phyloP scores from a whole-genome alignment of 2,329 filamentous ascomycete species.

The Dothidotthia symphoricarpi region DNA sequence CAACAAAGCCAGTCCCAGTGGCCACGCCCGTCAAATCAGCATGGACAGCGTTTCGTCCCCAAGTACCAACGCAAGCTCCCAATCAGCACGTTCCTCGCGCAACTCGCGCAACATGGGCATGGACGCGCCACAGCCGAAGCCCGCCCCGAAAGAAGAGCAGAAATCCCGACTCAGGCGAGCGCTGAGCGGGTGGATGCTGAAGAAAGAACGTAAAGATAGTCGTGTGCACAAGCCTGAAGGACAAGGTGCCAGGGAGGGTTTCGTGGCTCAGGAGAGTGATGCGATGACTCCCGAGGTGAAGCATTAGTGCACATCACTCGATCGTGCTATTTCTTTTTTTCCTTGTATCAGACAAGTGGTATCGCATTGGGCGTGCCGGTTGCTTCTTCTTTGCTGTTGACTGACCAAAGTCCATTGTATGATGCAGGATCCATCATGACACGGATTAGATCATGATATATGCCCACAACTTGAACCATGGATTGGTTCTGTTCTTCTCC shows the following conservation, averaged over 20 bases:
- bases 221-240: conserved; percentile 47
- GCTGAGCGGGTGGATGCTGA: conserved; percentile 37
- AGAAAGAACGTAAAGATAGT: conserved; percentile 40
- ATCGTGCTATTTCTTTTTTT: not conserved
- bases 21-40: conserved; percentile 18
- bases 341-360: no score
- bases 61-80: conserved; percentile 28
- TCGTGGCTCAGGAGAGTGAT: conserved; percentile 35
- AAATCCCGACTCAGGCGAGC: conserved; percentile 37
- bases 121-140: conserved; percentile 16
- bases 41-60: conserved; percentile 10
- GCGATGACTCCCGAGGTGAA: conserved; percentile 34
- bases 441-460: not conserved
- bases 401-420: no score
- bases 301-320: conserved; percentile 21
- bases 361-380: no score
- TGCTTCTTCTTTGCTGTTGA: no score
- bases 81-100: no score
- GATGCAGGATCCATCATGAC: not conserved
- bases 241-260: conserved; percentile 42
- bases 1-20: conserved; percentile 13
- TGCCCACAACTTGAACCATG: not conserved
- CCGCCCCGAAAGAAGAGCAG: conserved; percentile 26
- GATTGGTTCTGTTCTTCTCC: not conserved
- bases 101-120: conserved; percentile 37